Conservation (phyloP, 2,329 filamentous ascomycete genomes). For the Trichophyton simii region DNA sequence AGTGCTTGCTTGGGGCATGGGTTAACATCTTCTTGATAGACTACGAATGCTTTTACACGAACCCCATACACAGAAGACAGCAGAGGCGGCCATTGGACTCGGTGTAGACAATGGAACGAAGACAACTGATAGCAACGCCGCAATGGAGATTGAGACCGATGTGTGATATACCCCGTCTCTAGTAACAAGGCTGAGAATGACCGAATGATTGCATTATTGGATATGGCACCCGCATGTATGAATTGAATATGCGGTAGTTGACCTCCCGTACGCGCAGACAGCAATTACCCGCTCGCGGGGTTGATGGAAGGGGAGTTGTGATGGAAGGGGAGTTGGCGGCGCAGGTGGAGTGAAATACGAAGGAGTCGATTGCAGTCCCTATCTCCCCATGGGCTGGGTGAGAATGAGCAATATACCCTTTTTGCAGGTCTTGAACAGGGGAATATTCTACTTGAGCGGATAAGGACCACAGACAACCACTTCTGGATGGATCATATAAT, state of each 20-base stretch:
- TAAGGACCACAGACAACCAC: not conserved
- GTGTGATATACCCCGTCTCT: not conserved
- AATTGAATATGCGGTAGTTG: not conserved
- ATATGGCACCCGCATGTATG: not conserved
- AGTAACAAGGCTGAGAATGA: not conserved
- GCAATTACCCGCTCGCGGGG: not conserved
- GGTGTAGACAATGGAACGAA: slow-evolving; percentile 49
- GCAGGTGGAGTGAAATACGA: not conserved
- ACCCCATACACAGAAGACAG: slow-evolving; percentile 73
- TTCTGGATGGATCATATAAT: not conserved
- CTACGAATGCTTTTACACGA: slow-evolving; percentile 71
- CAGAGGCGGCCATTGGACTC: slow-evolving; percentile 66
- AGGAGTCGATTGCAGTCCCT: not conserved
- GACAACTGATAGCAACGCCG: slow-evolving; percentile 13
- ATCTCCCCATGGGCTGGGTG: not conserved
- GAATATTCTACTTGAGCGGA: too few relatives aligned
- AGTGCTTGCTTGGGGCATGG: slow-evolving; percentile 6
- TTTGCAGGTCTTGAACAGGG: too few relatives aligned
- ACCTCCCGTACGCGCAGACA: not conserved
- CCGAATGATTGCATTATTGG: not conserved
- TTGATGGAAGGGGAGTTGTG: not conserved
- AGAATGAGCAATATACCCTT: not conserved
- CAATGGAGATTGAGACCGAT: slow-evolving; percentile 27
- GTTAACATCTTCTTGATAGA: slow-evolving; percentile 34
- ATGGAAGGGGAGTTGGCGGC: not conserved